Percentiles rank a stretch among this genome's conserved stretches.
phyloP scores from a whole-genome alignment of 1,139 yeast genomes.

The Scheffersomyces insectosa region DNA sequence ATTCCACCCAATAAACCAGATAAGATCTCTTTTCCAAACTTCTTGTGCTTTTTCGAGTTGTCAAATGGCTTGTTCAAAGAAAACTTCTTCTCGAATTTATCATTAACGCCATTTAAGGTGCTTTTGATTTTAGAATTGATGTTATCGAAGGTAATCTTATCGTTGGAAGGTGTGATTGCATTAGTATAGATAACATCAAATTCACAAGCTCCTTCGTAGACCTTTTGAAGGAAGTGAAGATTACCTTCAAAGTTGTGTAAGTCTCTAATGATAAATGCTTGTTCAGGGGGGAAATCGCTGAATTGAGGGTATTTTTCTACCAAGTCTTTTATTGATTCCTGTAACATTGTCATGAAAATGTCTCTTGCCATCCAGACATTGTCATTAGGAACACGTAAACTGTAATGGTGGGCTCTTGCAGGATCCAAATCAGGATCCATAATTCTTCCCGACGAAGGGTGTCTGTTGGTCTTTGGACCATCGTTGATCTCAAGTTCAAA shows the following conservation, averaged over 20 bases:
- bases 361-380: conserved; percentile 82
- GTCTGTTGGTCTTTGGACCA: conserved; percentile 45
- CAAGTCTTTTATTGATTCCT: conserved; percentile 62
- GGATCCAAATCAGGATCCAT: conserved; percentile 50
- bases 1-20: conserved; percentile 89
- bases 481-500: conserved; percentile 54
- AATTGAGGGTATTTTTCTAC: conserved; percentile 34
- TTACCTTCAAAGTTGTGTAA: conserved; percentile 68
- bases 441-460: conserved; percentile 32
- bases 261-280: conserved; percentile 59
- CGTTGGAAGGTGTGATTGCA: conserved; percentile 38
- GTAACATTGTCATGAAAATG: conserved; percentile 65
- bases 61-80: conserved; percentile 58
- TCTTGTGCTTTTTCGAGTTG: conserved; percentile 37
- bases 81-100: conserved; percentile 58
- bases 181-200: conserved; percentile 67
- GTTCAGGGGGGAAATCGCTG: conserved; percentile 45
- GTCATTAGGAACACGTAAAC: conserved; percentile 71
- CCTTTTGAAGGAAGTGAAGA: conserved; percentile 74
- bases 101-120: conserved; percentile 45
- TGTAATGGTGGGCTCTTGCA: conserved; percentile 59
- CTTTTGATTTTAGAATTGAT: conserved; percentile 40
- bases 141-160: conserved; percentile 43
- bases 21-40: conserved; percentile 74
- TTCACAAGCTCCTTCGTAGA: conserved; percentile 73